Conservation (phyloP, 2,329 filamentous ascomycete species). For the Dactylella cylindrospora region DNA sequence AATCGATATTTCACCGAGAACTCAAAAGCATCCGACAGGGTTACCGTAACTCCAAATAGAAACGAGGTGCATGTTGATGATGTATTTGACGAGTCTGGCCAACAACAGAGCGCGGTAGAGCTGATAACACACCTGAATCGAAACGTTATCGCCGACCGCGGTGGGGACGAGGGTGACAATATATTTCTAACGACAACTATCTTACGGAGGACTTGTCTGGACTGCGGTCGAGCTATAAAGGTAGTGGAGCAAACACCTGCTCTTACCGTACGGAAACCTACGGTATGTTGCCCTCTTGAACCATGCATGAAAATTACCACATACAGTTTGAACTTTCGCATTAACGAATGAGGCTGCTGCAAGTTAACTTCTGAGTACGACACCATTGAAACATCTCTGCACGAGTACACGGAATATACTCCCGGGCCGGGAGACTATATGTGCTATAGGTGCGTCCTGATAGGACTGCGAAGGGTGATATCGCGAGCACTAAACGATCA, state of each 20-base stretch:
- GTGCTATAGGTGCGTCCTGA: conserved; percentile 8
- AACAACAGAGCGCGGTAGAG: conserved; percentile 21
- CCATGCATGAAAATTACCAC: too few relatives aligned
- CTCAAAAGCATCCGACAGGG: too few relatives aligned
- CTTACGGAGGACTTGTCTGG: conserved; percentile 5
- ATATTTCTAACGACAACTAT: too few relatives aligned
- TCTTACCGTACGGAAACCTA: too few relatives aligned
- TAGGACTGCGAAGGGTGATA: conserved; percentile 13
- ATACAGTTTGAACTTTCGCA: too few relatives aligned
- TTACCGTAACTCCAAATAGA: background rate
- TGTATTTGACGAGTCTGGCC: background rate
- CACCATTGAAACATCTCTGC: too few relatives aligned
- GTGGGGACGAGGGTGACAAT: background rate
- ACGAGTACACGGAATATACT: too few relatives aligned
- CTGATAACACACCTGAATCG: conserved; percentile 9
- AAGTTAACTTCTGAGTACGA: too few relatives aligned
- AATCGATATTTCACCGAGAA: conserved; percentile 5
- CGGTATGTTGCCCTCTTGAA: too few relatives aligned
- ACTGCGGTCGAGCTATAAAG: conserved; percentile 12
- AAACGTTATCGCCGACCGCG: background rate
- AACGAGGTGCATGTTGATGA: background rate
- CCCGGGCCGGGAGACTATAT: background rate
- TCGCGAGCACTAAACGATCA: conserved; percentile 1
- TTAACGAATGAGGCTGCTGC: too few relatives aligned
- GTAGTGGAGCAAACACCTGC: background rate